A percentile compares a stretch with the other conserved stretches of the same genome.
Conservation (phyloP, 1,284 basidiomycete genomes). For the Pseudozyma thailandica region DNA sequence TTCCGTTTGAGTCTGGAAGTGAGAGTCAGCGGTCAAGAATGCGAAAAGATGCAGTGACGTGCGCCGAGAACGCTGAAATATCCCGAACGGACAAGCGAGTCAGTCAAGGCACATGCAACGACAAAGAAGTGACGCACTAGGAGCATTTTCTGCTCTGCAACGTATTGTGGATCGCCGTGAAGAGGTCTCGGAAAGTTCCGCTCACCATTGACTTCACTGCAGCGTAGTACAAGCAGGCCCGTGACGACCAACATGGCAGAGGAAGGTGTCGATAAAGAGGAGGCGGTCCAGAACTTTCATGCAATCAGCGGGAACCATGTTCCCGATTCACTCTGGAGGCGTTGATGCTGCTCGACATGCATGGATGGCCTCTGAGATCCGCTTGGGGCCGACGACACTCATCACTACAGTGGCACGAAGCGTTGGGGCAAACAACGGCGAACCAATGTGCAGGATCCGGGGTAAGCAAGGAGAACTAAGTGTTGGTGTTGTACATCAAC, state of each 20-base stretch:
- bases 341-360: no score
- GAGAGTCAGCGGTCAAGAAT: no score
- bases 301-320: no score
- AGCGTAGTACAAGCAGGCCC: no score
- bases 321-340: no score
- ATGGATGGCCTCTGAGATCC: not conserved
- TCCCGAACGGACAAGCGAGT: constrained; percentile 2
- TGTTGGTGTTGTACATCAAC: no score
- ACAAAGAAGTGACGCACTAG: not conserved
- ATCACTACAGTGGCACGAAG: not conserved
- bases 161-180: not conserved
- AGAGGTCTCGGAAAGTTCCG: not conserved
- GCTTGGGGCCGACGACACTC: not conserved
- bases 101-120: not conserved
- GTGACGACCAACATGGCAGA: no score
- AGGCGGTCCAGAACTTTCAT: no score
- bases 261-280: no score
- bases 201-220: not conserved
- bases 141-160: not conserved
- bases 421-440: constrained; percentile 1
- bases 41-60: constrained; percentile 12
- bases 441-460: constrained; percentile 1
- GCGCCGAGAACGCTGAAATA: constrained; percentile 10
- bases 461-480: no score
- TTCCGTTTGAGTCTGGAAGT: no score